phyloP scores from a whole-genome alignment of 1,284 basidiomycete species.

The Marasmius tenuissimus region DNA sequence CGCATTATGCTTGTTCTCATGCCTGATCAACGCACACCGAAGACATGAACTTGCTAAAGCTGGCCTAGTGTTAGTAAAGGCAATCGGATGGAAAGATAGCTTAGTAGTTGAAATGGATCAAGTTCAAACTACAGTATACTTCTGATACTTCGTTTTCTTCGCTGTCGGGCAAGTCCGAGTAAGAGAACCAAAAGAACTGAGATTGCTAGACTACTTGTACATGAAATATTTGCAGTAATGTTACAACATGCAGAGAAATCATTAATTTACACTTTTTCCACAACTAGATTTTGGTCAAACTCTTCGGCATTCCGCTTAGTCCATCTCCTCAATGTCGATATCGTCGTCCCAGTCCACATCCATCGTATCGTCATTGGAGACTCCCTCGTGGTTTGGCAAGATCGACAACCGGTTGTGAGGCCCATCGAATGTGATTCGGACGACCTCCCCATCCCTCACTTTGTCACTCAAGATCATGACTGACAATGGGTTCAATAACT shows the following conservation, averaged over 20 bases:
- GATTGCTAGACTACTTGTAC: no score
- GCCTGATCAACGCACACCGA: no score
- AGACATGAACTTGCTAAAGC: no score
- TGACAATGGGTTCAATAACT: constrained; percentile 92
- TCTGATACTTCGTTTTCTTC: no score
- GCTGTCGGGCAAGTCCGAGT: no score
- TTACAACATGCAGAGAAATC: background rate
- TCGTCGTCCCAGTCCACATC: constrained; percentile 61
- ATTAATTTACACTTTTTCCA: background rate
- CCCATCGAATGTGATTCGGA: constrained; percentile 80
- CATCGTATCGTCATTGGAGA: constrained; percentile 46
- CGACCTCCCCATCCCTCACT: constrained; percentile 81
- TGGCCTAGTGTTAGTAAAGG: no score
- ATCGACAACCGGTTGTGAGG: constrained; percentile 82
- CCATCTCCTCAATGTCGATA: constrained; percentile 80
- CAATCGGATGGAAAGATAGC: no score
- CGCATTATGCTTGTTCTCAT: no score
- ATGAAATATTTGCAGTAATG: no score
- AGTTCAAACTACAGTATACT: no score
- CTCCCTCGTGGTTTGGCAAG: constrained; percentile 83
- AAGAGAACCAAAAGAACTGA: no score
- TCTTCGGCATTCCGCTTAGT: constrained; percentile 37
- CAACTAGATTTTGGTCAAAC: background rate
- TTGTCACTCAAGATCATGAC: constrained; percentile 84
- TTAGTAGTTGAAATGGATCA: no score